Base-by-base conservation (phyloP, 2,329 filamentous ascomycete species). In the Penicillium sp. region DNA sequence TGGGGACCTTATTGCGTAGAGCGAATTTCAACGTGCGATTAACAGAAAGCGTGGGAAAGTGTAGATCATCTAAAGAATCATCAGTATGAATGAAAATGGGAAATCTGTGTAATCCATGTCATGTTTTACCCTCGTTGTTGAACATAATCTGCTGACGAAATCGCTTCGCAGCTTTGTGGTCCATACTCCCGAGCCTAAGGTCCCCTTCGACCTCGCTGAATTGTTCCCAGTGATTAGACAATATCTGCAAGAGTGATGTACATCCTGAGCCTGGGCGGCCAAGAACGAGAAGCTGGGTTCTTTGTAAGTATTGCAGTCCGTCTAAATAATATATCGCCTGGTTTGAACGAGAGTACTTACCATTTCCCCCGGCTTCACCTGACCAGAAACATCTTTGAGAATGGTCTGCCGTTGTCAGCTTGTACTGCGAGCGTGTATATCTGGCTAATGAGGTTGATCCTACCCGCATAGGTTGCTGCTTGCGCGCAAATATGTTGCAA, bases 11-110 rank as follows among this genome's bases (percentile, higher is more conserved):
- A 45, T 66, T 82, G 32, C 81, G 77, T 1, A 85, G 75, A 0
- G 86, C 86, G 57, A 90, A 90, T 48, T 81, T 77, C 12, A 90
- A 75, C 0, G 86, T 90, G 48, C 87, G 78, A 1, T 85, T 83
- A 4, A 90, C 84, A 0, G 83, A 88, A 18, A 90, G 70, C 4
- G 85, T 83, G 0, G 86, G 83, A 53, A 88, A 90, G 60, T 89
- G 85, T 24, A 84, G 73, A 60, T 88, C 85, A 18, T 84, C 81
- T 61, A 24, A 4, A 3, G 18, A 24, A 12, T 9, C 18, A 3
- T 26, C n/a, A 26, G 4, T 8, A 9, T 35, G 25, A 7, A 3
- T 9, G 26, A 44, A 9, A 46, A 32, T 4, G 5, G 11, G 29
- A 9, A n/a, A 8, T 8, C 11, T 4, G 8, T 9, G 1, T 9